A percentile compares a stretch with the other conserved stretches of the same genome.
Evolutionary conservation across 2,329 filamentous ascomycete species (phyloP).

Genomic region (Didymella exigua): DNA sequence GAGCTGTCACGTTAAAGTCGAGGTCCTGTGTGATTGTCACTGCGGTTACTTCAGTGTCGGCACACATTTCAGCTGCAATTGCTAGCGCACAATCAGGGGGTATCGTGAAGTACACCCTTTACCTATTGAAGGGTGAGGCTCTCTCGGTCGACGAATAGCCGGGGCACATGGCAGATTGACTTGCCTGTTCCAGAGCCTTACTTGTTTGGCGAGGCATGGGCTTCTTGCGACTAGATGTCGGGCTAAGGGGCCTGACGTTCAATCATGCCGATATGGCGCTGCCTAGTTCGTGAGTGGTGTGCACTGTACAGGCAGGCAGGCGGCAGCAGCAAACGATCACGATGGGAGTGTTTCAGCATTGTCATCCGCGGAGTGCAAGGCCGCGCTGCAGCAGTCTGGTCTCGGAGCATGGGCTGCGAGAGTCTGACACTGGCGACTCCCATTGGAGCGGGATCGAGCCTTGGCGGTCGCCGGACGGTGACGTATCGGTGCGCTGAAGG

Average conservation of each 20-base stretch:
- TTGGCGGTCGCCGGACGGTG: constrained; percentile 8
- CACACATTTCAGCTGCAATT: not conserved
- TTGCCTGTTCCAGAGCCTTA: not conserved
- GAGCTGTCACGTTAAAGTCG: not conserved
- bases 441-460: not conserved
- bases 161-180: not conserved
- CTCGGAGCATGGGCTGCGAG: not conserved
- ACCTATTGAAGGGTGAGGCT: constrained; percentile 11
- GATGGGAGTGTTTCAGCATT: not conserved
- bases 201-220: constrained; percentile 3
- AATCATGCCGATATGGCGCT: constrained; percentile 10
- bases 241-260: constrained; percentile 5
- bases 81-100: not conserved
- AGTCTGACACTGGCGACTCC: not conserved
- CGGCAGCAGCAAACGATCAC: not conserved
- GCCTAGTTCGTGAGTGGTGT: not conserved
- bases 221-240: not conserved
- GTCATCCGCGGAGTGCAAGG: not conserved
- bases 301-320: not conserved
- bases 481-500: constrained; percentile 14
- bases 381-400: not conserved
- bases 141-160: constrained; percentile 3
- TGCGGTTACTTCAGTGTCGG: not conserved
- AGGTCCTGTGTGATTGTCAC: not conserved
- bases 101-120: constrained; percentile 3